Evolutionary conservation across 2,329 filamentous ascomycete genomes (phyloP).

Genomic region (Celoporthe dispersa): DNA sequence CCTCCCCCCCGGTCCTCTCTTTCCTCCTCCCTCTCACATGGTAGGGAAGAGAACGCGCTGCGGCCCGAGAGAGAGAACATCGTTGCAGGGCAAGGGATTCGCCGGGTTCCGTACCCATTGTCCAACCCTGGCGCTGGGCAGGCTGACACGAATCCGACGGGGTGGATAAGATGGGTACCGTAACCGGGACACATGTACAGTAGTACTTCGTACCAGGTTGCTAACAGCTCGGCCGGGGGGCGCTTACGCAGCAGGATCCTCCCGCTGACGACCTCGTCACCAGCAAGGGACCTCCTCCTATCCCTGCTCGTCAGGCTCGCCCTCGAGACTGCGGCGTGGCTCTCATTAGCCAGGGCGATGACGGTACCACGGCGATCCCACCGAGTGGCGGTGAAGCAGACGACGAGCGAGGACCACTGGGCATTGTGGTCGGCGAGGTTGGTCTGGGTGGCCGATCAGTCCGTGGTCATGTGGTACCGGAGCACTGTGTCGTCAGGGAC

Average conservation of each 20-base stretch:
- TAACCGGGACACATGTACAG: conserved; percentile 1
- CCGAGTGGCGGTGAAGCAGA: neutral
- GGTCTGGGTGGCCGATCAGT: neutral
- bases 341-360: neutral
- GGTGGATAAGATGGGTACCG: conserved; percentile 26
- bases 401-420: neutral
- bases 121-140: neutral
- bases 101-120: conserved; percentile 21
- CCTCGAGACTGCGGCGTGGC: neutral
- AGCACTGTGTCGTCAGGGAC: conserved; percentile 4
- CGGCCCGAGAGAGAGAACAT: neutral
- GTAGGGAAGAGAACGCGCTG: neutral
- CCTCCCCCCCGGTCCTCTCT: neutral
- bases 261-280: neutral
- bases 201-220: neutral
- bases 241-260: conserved; percentile 9
- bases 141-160: conserved; percentile 11
- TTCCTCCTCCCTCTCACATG: neutral
- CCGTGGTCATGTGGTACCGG: conserved; percentile 2
- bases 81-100: conserved; percentile 13
- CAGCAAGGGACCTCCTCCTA: neutral
- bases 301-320: neutral
- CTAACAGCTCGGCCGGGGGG: neutral
- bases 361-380: neutral
- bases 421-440: neutral